Conservation (phyloP, 345 rosid species). For the Bretschneidera sinensis region DNA sequence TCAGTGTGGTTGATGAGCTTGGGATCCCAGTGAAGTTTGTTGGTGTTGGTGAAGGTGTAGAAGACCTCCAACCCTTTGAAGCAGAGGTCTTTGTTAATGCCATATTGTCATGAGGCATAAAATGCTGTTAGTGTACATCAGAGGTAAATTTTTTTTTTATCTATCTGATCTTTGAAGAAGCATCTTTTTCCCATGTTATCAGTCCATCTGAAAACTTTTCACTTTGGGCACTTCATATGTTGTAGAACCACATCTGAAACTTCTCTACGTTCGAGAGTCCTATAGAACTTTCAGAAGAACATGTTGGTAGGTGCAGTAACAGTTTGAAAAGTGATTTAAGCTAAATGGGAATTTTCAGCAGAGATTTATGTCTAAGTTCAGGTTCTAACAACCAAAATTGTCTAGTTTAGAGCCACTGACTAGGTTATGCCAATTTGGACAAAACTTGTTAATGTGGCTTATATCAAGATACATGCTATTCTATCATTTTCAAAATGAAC, state of each 20-base stretch:
- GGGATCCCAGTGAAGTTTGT: conserved; percentile 94
- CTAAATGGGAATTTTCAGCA: no score
- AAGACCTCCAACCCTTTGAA: conserved; percentile 94
- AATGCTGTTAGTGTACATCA: conserved; percentile 7
- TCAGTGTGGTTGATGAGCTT: conserved; percentile 88
- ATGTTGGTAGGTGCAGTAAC: no score
- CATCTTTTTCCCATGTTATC: neutral
- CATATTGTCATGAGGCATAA: conserved; percentile 53
- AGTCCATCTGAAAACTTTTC: no score
- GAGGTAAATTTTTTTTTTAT: neutral
- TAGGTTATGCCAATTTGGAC: no score
- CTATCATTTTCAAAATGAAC: no score
- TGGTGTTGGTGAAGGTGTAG: conserved; percentile 89
- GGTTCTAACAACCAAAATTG: no score
- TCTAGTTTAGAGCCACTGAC: no score
- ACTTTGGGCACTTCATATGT: neutral
- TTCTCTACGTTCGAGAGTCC: neutral
- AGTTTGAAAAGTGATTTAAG: no score
- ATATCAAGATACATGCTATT: no score
- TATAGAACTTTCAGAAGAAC: no score
- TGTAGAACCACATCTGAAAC: neutral
- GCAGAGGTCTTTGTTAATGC: conserved; percentile 82
- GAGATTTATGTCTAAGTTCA: no score
- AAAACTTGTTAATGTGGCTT: no score
- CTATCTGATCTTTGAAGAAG: neutral